A percentile compares a stretch with the other conserved stretches of the same genome.
Conservation (phyloP, 2,329 filamentous ascomycete species). For the Helicocarpus griseus region DNA sequence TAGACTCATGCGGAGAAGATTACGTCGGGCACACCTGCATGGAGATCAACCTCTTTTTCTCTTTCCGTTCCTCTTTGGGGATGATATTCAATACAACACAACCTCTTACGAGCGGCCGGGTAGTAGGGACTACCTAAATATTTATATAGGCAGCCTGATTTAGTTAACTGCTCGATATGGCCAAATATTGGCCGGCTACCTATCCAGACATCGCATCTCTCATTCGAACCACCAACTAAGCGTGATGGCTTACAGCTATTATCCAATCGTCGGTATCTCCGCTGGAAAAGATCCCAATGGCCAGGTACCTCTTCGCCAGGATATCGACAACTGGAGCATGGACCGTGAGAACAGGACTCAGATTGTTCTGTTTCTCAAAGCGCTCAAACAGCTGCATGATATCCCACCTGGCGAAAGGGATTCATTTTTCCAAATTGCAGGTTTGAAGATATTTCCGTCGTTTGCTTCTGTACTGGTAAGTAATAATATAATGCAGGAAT, state of each 20-base stretch:
- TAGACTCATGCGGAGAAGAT: too few species aligned
- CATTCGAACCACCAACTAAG: too few species aligned
- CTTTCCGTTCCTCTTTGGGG: too few species aligned
- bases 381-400: not conserved
- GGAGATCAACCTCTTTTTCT: too few species aligned
- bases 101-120: too few species aligned
- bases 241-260: not conserved
- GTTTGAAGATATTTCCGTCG: not conserved
- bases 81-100: too few species aligned
- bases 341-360: not conserved
- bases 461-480: not conserved
- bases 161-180: too few species aligned
- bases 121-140: too few species aligned
- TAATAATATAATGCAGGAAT: slow-evolving; percentile 48
- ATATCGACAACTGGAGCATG: not conserved
- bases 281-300: not conserved
- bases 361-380: not conserved
- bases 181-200: too few species aligned
- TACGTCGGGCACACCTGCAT: too few species aligned
- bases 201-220: too few species aligned
- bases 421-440: slow-evolving; percentile 2
- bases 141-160: too few species aligned
- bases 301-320: not conserved
- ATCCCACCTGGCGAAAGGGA: not conserved
- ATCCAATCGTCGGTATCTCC: not conserved